Conservation (phyloP, 2,329 filamentous ascomycete genomes). For the Lachnum nothofagi region DNA sequence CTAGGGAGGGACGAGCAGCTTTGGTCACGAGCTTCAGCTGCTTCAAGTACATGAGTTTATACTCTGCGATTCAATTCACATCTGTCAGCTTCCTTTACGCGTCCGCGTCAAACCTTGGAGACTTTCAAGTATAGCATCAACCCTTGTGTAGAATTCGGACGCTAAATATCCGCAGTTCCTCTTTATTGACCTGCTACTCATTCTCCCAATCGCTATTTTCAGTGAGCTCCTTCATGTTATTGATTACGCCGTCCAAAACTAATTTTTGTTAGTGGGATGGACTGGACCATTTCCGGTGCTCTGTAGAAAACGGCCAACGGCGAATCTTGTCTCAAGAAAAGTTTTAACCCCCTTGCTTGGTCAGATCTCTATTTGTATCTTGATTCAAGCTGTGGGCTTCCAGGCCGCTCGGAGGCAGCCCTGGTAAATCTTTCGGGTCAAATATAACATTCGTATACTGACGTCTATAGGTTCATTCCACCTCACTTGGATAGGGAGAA, state of each 20-base stretch:
- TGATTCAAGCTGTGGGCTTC: conserved; percentile 71
- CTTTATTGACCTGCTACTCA: conserved; percentile 88
- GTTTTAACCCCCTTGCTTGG: conserved; percentile 84
- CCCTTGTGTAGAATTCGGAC: neutral
- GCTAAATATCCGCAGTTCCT: conserved; percentile 56
- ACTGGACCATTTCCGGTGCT: conserved; percentile 74
- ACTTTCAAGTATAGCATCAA: conserved; percentile 65
- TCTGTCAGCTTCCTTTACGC: conserved; percentile 95
- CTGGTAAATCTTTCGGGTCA: conserved; percentile 63
- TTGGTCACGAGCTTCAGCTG: conserved; percentile 98
- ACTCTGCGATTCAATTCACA: conserved; percentile 98
- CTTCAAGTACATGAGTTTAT: conserved; percentile 99
- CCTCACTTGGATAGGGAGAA: conserved; percentile 72
- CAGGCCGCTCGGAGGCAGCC: conserved; percentile 68
- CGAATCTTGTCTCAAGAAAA: conserved; percentile 86
- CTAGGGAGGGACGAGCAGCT: conserved; percentile 79
- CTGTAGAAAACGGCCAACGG: conserved; percentile 80
- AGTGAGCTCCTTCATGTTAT: conserved; percentile 46
- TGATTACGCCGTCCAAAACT: conserved; percentile 1
- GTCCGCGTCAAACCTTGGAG: conserved; percentile 86
- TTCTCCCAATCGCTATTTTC: conserved; percentile 93
- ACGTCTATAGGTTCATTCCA: conserved; percentile 60
- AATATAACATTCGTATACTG: too few species aligned
- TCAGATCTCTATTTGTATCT: conserved; percentile 76
- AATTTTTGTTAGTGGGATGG: conserved; percentile 81